Conservation (phyloP, 768 basidiomycete genomes). For the Hericium rajendrae region DNA sequence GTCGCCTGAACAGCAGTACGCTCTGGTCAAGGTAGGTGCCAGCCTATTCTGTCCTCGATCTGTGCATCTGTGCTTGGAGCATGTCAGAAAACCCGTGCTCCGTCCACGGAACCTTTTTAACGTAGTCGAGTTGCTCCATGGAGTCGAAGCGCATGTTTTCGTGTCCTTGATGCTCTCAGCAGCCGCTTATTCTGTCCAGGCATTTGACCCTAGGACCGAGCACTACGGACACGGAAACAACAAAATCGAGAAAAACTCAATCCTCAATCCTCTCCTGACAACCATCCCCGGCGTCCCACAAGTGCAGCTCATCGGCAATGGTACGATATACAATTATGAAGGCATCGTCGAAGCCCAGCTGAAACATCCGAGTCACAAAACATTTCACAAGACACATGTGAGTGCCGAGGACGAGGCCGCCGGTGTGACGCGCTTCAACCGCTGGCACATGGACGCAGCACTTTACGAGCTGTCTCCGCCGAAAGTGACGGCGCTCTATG, state of each 20-base stretch:
- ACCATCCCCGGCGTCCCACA: slow-evolving; percentile 80
- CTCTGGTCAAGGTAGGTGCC: slow-evolving; percentile 62
- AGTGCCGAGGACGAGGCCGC: slow-evolving; percentile 59
- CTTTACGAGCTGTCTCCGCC: slow-evolving; percentile 67
- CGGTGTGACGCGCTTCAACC: slow-evolving; percentile 72
- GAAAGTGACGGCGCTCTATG: slow-evolving; percentile 76
- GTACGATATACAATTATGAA: slow-evolving; percentile 65
- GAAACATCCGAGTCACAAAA: slow-evolving; percentile 74
- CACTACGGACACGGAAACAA: slow-evolving; percentile 85
- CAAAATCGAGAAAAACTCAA: slow-evolving; percentile 73
- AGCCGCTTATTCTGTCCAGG: slow-evolving; percentile 30
- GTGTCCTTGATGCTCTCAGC: background rate
- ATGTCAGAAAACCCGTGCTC: too few relatives aligned
- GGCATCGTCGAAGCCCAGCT: slow-evolving; percentile 62
- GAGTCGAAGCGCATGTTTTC: background rate
- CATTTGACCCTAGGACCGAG: slow-evolving; percentile 58
- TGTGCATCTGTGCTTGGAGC: too few relatives aligned
- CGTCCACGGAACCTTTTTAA: too few relatives aligned
- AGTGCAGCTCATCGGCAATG: slow-evolving; percentile 87
- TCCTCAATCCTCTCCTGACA: slow-evolving; percentile 80
- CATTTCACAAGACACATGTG: slow-evolving; percentile 72
- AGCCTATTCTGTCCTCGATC: too few relatives aligned
- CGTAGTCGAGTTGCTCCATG: too few relatives aligned
- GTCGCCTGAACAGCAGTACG: slow-evolving; percentile 77
- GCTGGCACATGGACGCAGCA: slow-evolving; percentile 89